Evolutionary conservation across 2,329 filamentous ascomycete genomes (phyloP).

Genomic region (Ilyonectria destructans): DNA sequence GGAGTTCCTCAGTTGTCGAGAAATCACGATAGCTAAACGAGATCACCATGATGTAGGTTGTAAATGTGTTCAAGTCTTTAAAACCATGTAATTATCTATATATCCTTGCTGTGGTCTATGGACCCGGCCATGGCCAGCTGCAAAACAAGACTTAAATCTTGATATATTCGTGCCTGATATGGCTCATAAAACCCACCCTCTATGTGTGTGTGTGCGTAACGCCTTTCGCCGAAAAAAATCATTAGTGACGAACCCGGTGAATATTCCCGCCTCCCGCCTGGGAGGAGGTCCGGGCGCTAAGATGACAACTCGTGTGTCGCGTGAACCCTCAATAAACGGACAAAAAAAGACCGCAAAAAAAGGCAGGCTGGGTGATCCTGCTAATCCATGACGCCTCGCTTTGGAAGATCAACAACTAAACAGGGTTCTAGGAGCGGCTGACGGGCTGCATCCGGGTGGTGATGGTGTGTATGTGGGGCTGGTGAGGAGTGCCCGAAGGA

Average conservation of each 20-base stretch:
- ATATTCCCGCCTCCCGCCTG: background rate
- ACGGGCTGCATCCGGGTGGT: conserved; percentile 19
- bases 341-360: conserved; percentile 27
- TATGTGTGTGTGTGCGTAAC: conserved; percentile 13
- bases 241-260: conserved; percentile 10
- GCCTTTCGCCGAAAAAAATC: conserved; percentile 17
- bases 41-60: background rate
- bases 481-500: conserved; percentile 17
- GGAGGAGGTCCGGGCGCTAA: background rate
- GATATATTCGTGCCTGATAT: conserved; percentile 4
- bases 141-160: conserved; percentile 14
- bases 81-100: conserved; percentile 22
- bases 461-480: conserved; percentile 24
- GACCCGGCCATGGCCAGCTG: conserved; percentile 16
- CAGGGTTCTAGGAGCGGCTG: conserved; percentile 22
- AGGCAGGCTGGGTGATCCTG: conserved; percentile 36
- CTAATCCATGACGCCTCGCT: conserved; percentile 49
- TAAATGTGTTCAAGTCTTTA: background rate
- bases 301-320: conserved; percentile 26
- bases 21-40: too few species aligned
- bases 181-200: conserved; percentile 17
- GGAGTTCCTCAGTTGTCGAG: too few species aligned
- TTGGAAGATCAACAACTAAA: conserved; percentile 32
- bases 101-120: conserved; percentile 7
- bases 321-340: background rate